These are phyloP conservation scores for Neofusicoccum cordaticola DNA, from an alignment of 2,329 filamentous ascomycete species.

Conservation along the genomic window DNA sequence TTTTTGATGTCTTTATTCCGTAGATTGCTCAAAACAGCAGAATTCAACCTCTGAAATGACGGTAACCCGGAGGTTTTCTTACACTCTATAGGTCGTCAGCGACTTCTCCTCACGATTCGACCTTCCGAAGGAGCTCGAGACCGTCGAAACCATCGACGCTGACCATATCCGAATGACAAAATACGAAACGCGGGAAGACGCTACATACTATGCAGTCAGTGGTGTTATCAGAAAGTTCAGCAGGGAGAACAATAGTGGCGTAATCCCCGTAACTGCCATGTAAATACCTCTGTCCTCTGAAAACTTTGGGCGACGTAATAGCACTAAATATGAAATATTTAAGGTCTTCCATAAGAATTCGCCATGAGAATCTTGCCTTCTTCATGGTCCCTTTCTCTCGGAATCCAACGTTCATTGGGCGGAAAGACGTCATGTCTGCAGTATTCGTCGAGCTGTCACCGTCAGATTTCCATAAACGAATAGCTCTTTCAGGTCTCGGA, in stretches of 20 bases:
- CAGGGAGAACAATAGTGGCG: slow-evolving; percentile 15
- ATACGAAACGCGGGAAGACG: slow-evolving; percentile 29
- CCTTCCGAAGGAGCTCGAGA: slow-evolving; percentile 32
- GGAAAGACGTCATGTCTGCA: not conserved
- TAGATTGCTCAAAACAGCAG: too few relatives aligned
- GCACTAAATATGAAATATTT: not conserved
- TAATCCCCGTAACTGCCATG: not conserved
- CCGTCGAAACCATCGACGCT: slow-evolving; percentile 40
- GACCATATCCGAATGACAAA: slow-evolving; percentile 42
- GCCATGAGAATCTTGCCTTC: not conserved
- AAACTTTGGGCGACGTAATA: not conserved
- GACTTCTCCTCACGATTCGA: slow-evolving; percentile 43
- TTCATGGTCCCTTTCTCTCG: not conserved
- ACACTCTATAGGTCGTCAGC: slow-evolving; percentile 33
- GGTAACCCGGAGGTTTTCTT: slow-evolving; percentile 2
- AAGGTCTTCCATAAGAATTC: not conserved
- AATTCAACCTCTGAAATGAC: too few relatives aligned
- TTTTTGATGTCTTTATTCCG: too few relatives aligned
- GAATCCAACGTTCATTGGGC: not conserved
- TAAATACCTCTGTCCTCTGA: not conserved
- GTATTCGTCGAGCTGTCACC: not conserved
- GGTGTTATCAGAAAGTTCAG: slow-evolving; percentile 29
- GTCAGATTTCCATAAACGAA: slow-evolving; percentile 6
- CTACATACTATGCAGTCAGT: slow-evolving; percentile 30
- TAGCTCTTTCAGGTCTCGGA: slow-evolving; percentile 23